phyloP scores from a whole-genome alignment of 805 yeast genomes.

The Saccharomycopsis babjevae region DNA sequence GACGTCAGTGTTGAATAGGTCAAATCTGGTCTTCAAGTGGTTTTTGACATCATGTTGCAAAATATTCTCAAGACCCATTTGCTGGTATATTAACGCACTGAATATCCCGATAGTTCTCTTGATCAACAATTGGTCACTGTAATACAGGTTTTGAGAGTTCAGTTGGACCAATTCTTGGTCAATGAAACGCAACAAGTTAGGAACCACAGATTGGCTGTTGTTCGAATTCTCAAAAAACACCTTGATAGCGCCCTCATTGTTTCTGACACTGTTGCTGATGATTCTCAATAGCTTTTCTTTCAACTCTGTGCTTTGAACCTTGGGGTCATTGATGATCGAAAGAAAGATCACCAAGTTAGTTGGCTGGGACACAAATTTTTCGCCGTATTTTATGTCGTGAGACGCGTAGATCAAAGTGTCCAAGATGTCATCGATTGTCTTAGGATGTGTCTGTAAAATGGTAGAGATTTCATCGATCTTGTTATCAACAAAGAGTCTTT shows the following conservation, averaged over 20 bases:
- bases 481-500: background rate
- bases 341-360: conserved; percentile 9
- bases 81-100: conserved; percentile 12
- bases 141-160: background rate
- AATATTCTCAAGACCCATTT: conserved; percentile 9
- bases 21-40: conserved; percentile 5
- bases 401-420: conserved; percentile 12
- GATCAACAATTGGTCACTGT: conserved; percentile 9
- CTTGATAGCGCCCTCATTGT: conserved; percentile 10
- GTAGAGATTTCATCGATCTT: background rate
- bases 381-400: conserved; percentile 15
- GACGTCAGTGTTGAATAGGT: conserved; percentile 9
- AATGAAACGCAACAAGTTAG: conserved; percentile 3
- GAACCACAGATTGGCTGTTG: background rate
- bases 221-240: conserved; percentile 5
- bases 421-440: conserved; percentile 3
- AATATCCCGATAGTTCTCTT: conserved; percentile 14
- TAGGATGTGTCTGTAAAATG: background rate
- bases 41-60: conserved; percentile 3
- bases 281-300: conserved; percentile 16
- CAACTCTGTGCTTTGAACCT: background rate
- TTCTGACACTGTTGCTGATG: conserved; percentile 14
- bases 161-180: conserved; percentile 1
- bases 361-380: conserved; percentile 10
- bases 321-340: conserved; percentile 7